These are phyloP conservation scores for Takashimella tepidaria DNA, from an alignment of 1,284 basidiomycete genomes.

Conservation along the genomic window DNA sequence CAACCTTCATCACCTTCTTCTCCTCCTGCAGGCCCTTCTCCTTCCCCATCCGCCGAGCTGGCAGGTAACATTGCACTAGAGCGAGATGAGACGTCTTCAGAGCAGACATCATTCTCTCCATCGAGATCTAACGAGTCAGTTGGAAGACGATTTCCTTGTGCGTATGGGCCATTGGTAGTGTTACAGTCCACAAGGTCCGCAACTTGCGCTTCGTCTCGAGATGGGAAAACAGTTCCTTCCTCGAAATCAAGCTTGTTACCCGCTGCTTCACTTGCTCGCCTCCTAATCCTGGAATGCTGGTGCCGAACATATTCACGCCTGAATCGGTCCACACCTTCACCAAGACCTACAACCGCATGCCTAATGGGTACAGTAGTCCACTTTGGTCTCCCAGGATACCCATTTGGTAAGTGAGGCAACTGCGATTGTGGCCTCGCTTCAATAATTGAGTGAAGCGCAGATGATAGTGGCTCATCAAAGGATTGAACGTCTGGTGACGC, in stretches of 20 bases:
- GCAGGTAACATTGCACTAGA: constrained; percentile 4
- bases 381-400: constrained; percentile 41
- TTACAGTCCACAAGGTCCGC: constrained; percentile 7
- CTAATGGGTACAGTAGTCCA: constrained; percentile 42
- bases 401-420: constrained; percentile 74
- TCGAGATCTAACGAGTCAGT: not conserved
- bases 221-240: constrained; percentile 36
- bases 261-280: constrained; percentile 15
- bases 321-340: constrained; percentile 38
- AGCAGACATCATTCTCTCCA: constrained; percentile 1
- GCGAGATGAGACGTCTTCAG: not conserved
- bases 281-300: constrained; percentile 17
- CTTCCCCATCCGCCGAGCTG: constrained; percentile 8
- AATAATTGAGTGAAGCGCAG: constrained; percentile 62
- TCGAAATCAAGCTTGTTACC: constrained; percentile 37
- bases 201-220: not conserved
- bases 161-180: not conserved
- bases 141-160: constrained; percentile 1
- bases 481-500: constrained; percentile 43
- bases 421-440: constrained; percentile 52
- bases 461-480: constrained; percentile 71
- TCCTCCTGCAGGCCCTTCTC: constrained; percentile 16
- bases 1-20: constrained; percentile 26
- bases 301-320: constrained; percentile 36
- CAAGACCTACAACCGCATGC: constrained; percentile 33